phyloP scores from a whole-genome alignment of 2,329 filamentous ascomycete species.

The Setomelanomma holmii region DNA sequence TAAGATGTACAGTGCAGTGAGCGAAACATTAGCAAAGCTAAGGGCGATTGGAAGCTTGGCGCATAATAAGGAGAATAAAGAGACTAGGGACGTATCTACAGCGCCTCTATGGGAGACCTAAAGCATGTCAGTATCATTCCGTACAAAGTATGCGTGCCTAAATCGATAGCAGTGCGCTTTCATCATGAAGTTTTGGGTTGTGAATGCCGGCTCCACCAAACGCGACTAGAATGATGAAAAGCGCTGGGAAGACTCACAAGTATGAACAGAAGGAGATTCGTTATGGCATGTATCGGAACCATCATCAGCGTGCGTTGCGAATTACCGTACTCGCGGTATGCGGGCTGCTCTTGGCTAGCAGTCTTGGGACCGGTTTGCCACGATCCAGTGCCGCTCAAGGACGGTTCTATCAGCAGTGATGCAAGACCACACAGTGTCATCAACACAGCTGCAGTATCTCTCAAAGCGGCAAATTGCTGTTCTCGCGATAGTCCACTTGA shows the following conservation, averaged over 20 bases:
- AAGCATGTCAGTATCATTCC: conserved; percentile 14
- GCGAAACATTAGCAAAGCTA: conserved; percentile 37
- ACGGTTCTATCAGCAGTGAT: conserved; percentile 37
- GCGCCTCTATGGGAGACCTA: conserved; percentile 40
- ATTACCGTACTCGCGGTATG: conserved; percentile 32
- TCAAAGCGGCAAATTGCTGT: conserved; percentile 34
- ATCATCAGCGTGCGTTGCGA: conserved; percentile 36
- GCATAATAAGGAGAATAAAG: conserved; percentile 36
- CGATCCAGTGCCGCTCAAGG: conserved; percentile 30
- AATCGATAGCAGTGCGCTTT: too few species aligned
- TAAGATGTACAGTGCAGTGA: conserved; percentile 35
- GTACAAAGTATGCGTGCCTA: too few species aligned
- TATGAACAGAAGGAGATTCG: conserved; percentile 39
- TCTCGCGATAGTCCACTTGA: conserved; percentile 29
- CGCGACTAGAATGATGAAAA: too few species aligned
- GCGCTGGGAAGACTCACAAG: conserved; percentile 32
- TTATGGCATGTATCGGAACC: conserved; percentile 28
- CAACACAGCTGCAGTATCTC: conserved; percentile 39
- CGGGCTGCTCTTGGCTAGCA: conserved; percentile 35
- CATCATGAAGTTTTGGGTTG: too few species aligned
- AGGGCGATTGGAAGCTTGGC: conserved; percentile 32
- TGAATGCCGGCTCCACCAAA: too few species aligned
- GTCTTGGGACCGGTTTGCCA: conserved; percentile 37
- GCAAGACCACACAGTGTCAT: conserved; percentile 36
- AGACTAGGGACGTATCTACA: conserved; percentile 35